These are phyloP conservation scores for Coemansia sp. DNA, from an alignment of 192 early-diverging fungal species.

Conservation along the genomic window DNA sequence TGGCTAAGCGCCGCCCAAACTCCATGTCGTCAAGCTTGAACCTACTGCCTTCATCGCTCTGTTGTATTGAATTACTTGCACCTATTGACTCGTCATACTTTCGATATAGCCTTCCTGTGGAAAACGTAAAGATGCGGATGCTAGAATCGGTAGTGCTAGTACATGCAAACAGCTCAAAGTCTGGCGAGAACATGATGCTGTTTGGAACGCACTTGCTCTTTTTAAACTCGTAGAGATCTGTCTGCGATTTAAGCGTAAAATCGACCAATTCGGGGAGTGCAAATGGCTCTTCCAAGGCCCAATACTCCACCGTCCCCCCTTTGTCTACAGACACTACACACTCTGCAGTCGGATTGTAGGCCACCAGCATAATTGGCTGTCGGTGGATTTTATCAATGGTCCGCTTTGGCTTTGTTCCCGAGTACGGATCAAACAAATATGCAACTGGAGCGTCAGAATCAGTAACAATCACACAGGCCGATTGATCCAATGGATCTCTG, in stretches of 20 bases:
- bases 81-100: constrained; percentile 91
- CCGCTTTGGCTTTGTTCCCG: constrained; percentile 62
- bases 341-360: constrained; percentile 74
- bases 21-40: constrained; percentile 95
- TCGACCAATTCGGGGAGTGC: constrained; percentile 62
- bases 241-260: constrained; percentile 90
- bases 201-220: constrained; percentile 81
- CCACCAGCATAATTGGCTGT: constrained; percentile 75
- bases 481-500: constrained; percentile 79
- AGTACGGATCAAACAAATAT: constrained; percentile 82
- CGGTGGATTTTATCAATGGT: constrained; percentile 68
- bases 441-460: constrained; percentile 71
- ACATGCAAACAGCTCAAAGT: constrained; percentile 83
- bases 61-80: constrained; percentile 58
- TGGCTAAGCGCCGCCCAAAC: constrained; percentile 88
- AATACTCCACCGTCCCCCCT: constrained; percentile 94
- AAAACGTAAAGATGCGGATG: constrained; percentile 81
- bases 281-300: constrained; percentile 71
- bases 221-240: constrained; percentile 95
- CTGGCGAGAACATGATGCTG: constrained; percentile 78
- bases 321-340: constrained; percentile 82
- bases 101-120: constrained; percentile 81
- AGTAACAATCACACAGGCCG: constrained; percentile 78
- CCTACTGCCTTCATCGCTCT: constrained; percentile 55
- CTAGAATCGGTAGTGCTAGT: constrained; percentile 81